A percentile compares a stretch with the other conserved stretches of the same genome.
Evolutionary conservation across 805 yeast genomes (phyloP).

Genomic region (Teunomyces kruisii): DNA sequence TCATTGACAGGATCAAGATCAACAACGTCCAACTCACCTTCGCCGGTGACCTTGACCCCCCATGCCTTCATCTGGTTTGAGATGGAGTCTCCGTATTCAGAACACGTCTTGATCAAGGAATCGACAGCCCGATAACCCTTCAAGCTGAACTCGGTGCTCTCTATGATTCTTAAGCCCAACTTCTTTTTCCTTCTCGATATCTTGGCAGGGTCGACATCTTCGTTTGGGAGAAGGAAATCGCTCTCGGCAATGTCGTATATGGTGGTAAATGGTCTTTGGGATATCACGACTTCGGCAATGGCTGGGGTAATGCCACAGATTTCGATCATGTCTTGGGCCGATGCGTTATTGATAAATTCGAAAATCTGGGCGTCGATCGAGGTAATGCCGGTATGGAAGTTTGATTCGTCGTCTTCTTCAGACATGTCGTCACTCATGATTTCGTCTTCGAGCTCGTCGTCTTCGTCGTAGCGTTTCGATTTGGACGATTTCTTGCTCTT

Average conservation of each 20-base stretch:
- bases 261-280: slow-evolving; percentile 65
- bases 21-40: slow-evolving; percentile 66
- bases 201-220: slow-evolving; percentile 21
- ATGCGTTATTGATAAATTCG: slow-evolving; percentile 76
- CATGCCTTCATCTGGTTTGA: slow-evolving; percentile 73
- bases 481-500: slow-evolving; percentile 27
- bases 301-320: slow-evolving; percentile 69
- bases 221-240: slow-evolving; percentile 43
- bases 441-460: slow-evolving; percentile 45
- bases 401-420: slow-evolving; percentile 41
- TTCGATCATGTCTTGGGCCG: slow-evolving; percentile 74
- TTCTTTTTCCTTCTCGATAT: slow-evolving; percentile 39
- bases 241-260: slow-evolving; percentile 60
- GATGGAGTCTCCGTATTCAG: slow-evolving; percentile 70
- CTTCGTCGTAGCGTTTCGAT: slow-evolving; percentile 17
- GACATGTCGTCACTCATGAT: slow-evolving; percentile 50
- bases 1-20: slow-evolving; percentile 43
- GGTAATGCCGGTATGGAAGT: slow-evolving; percentile 37
- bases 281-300: slow-evolving; percentile 62
- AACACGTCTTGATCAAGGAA: slow-evolving; percentile 81
- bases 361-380: slow-evolving; percentile 66
- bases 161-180: slow-evolving; percentile 73
- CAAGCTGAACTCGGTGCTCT: slow-evolving; percentile 65
- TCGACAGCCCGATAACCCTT: slow-evolving; percentile 94
- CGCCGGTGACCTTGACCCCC: slow-evolving; percentile 81